A percentile compares a stretch with the other conserved stretches of the same genome.
These are phyloP conservation scores for Cylindrodendrum hubeiense DNA, from an alignment of 2,329 filamentous ascomycete genomes.

Conservation along the genomic window DNA sequence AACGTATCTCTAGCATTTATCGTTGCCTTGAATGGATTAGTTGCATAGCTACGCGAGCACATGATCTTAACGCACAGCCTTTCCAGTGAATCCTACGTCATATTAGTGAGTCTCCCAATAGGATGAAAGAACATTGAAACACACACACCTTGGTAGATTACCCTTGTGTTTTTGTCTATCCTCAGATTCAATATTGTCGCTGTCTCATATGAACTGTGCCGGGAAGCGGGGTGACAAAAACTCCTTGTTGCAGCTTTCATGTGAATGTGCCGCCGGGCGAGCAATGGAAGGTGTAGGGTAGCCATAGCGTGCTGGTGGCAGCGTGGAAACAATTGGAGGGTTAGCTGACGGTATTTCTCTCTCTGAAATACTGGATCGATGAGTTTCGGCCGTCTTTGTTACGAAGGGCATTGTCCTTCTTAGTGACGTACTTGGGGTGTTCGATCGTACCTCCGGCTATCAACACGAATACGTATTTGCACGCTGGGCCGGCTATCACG, in stretches of 20 bases:
- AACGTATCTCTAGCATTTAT: conserved; percentile 54
- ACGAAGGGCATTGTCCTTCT: too few relatives aligned
- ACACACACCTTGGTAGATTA: conserved; percentile 52
- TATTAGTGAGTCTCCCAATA: neutral
- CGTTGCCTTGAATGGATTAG: conserved; percentile 46
- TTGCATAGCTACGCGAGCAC: neutral
- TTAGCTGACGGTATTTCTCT: too few relatives aligned
- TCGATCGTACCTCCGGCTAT: too few relatives aligned
- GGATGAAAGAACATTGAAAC: neutral
- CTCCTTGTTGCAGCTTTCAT: neutral
- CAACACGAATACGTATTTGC: too few relatives aligned
- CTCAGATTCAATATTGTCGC: conserved; percentile 47
- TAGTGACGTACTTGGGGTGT: too few relatives aligned
- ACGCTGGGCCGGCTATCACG: neutral
- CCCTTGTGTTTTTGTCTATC: conserved; percentile 44
- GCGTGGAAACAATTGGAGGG: neutral
- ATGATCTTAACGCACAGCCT: conserved; percentile 46
- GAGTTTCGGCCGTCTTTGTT: too few relatives aligned
- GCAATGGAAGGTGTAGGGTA: neutral
- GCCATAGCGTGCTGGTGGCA: neutral
- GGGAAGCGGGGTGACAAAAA: neutral
- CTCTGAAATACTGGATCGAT: too few relatives aligned
- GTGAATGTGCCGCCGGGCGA: neutral
- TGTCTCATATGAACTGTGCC: conserved; percentile 9
- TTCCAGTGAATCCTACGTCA: conserved; percentile 52